phyloP scores from a whole-genome alignment of 805 yeast genomes.

The Wickerhamiella brachini region DNA sequence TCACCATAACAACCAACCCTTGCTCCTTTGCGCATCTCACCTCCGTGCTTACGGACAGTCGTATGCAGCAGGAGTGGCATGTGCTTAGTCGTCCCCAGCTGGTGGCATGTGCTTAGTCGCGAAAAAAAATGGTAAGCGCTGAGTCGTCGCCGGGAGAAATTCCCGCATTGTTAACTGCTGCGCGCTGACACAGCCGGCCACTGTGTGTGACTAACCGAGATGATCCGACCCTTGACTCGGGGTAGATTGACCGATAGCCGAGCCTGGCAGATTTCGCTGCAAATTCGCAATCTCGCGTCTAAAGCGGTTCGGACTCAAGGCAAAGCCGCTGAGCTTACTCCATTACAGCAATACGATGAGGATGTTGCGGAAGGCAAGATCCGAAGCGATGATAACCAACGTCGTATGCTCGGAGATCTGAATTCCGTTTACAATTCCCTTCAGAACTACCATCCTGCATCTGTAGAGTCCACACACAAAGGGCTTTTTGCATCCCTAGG shows the following conservation, averaged over 20 bases:
- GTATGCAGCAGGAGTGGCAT: no score
- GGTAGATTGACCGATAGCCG: not conserved
- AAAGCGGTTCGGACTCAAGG: not conserved
- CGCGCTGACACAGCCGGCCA: not conserved
- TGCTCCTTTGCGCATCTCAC: no score
- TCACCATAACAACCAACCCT: no score
- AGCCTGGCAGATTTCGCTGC: not conserved
- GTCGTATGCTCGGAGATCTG: constrained; percentile 52
- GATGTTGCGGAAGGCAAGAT: constrained; percentile 22
- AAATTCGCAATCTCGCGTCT: not conserved
- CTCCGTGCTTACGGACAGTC: no score
- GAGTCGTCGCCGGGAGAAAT: no score
- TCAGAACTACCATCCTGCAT: constrained; percentile 35
- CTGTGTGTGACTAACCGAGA: not conserved
- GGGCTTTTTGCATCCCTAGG: not conserved
- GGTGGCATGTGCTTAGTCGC: no score
- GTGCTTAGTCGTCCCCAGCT: no score
- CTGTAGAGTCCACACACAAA: constrained; percentile 13
- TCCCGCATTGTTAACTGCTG: no score
- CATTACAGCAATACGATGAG: constrained; percentile 24
- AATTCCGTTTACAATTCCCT: constrained; percentile 46
- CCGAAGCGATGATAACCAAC: constrained; percentile 66
- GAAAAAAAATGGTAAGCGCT: no score
- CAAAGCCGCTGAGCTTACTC: constrained; percentile 9
- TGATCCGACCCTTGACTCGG: not conserved